Percentiles rank a stretch among this genome's conserved stretches.
These are phyloP conservation scores for Stagonosporopsis cucurbitacearum DNA, from an alignment of 2,329 filamentous ascomycete genomes.

Conservation along the genomic window DNA sequence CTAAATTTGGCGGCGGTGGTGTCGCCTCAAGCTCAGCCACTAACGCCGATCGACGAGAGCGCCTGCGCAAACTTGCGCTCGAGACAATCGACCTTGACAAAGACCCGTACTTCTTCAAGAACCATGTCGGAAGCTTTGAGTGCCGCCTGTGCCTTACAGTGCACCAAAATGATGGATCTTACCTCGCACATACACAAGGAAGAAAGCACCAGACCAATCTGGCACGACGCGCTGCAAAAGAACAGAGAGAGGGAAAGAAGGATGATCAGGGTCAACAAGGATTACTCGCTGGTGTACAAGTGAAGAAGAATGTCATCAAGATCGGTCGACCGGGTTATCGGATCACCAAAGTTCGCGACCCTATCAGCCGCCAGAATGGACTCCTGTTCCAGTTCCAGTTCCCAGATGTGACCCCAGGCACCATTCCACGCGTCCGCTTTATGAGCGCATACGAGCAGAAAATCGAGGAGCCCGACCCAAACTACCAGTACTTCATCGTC, in stretches of 20 bases:
- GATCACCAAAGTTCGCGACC: constrained; percentile 94
- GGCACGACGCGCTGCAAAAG: constrained; percentile 90
- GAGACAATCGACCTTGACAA: constrained; percentile 99
- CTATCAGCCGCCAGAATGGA: constrained; percentile 84
- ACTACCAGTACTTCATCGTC: constrained; percentile 92
- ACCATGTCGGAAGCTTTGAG: constrained; percentile 97
- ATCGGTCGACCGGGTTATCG: constrained; percentile 97
- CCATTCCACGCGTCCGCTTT: constrained; percentile 85
- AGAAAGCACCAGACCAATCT: constrained; percentile 99
- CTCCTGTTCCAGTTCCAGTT: constrained; percentile 96
- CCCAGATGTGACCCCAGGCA: constrained; percentile 81
- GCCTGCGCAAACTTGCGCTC: constrained; percentile 95
- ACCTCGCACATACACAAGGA: constrained; percentile 97
- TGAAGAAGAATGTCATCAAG: constrained; percentile 87
- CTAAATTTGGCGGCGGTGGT: constrained; percentile 96
- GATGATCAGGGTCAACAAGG: constrained; percentile 73
- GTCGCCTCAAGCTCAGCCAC: constrained; percentile 92
- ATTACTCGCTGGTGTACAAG: constrained; percentile 70
- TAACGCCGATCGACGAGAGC: constrained; percentile 96
- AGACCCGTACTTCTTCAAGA: constrained; percentile 99
- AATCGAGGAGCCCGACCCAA: constrained; percentile 88
- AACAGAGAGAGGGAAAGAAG: constrained; percentile 85
- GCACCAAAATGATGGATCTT: constrained; percentile 98
- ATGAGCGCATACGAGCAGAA: constrained; percentile 98
- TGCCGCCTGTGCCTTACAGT: constrained; percentile 96